These are phyloP conservation scores for Beauveria medogensis DNA, from an alignment of 2,329 filamentous ascomycete species.

Conservation along the genomic window DNA sequence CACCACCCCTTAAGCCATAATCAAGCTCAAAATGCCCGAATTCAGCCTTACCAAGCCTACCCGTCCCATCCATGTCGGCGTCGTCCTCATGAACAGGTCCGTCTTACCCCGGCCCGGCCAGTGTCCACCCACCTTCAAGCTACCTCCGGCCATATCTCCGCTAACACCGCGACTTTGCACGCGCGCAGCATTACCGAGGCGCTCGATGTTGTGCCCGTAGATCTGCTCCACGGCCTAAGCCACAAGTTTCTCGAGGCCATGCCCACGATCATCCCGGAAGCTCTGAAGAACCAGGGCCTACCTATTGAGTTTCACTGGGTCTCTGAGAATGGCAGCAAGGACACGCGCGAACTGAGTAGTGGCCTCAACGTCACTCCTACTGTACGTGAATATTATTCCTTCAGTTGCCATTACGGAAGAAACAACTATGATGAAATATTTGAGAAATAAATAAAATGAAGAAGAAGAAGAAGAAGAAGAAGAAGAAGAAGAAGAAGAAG, in stretches of 20 bases:
- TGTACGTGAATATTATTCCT: constrained; percentile 14
- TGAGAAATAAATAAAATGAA: too few species aligned
- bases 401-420: too few species aligned
- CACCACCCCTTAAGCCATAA: accelerated
- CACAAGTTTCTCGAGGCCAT: constrained; percentile 14
- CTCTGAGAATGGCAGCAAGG: constrained; percentile 18
- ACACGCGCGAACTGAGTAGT: constrained; percentile 17
- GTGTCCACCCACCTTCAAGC: too few species aligned
- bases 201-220: constrained; percentile 27
- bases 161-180: background rate
- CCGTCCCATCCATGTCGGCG: constrained; percentile 21
- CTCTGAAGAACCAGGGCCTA: constrained; percentile 17
- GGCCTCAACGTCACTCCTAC: constrained; percentile 23
- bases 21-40: background rate
- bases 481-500: too few species aligned
- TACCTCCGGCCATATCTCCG: background rate
- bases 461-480: too few species aligned
- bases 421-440: too few species aligned
- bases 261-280: constrained; percentile 13
- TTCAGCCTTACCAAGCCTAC: constrained; percentile 19
- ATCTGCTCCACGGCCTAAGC: constrained; percentile 19
- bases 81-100: constrained; percentile 23
- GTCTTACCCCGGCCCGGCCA: background rate
- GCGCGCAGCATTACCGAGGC: constrained; percentile 23
- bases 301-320: constrained; percentile 28